These are phyloP conservation scores for Porphyrellus cyaneotinctus DNA, from an alignment of 768 basidiomycete species.

Conservation along the genomic window DNA sequence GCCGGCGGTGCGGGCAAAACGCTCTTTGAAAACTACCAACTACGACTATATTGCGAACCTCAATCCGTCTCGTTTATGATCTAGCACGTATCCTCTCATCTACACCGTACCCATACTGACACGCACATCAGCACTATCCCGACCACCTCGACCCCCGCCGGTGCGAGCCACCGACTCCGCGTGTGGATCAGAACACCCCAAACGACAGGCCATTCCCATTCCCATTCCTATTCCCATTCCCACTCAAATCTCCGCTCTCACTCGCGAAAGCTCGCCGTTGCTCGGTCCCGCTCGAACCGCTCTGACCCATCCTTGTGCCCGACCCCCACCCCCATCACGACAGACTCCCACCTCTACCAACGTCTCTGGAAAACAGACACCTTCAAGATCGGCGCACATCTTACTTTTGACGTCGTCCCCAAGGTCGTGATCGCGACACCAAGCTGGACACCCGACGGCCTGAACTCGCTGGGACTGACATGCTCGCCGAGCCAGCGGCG, in stretches of 20 bases:
- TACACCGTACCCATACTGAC: background rate
- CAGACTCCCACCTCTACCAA: constrained; percentile 54
- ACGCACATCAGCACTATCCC: constrained; percentile 45
- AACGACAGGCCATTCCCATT: background rate
- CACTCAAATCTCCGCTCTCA: no score
- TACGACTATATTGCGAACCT: constrained; percentile 54
- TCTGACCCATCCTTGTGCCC: background rate
- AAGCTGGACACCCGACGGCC: background rate
- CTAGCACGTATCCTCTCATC: constrained; percentile 41
- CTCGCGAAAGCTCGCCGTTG: no score
- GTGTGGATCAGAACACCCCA: constrained; percentile 55
- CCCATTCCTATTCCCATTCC: background rate
- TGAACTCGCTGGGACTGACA: background rate
- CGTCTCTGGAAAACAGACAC: constrained; percentile 62
- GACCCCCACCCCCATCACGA: constrained; percentile 22
- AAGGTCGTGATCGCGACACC: constrained; percentile 50
- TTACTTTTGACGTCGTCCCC: constrained; percentile 50
- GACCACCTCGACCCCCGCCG: constrained; percentile 47
- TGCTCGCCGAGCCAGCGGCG: constrained; percentile 5
- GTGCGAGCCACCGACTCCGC: constrained; percentile 59
- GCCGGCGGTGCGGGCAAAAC: constrained; percentile 55
- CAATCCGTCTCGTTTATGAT: constrained; percentile 53
- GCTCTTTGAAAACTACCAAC: constrained; percentile 49
- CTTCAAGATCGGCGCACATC: constrained; percentile 55
- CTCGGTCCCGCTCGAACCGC: background rate